These are phyloP conservation scores for Scenedesmus sp. DNA, from an alignment of 163 green algal species.

Conservation along the genomic window DNA sequence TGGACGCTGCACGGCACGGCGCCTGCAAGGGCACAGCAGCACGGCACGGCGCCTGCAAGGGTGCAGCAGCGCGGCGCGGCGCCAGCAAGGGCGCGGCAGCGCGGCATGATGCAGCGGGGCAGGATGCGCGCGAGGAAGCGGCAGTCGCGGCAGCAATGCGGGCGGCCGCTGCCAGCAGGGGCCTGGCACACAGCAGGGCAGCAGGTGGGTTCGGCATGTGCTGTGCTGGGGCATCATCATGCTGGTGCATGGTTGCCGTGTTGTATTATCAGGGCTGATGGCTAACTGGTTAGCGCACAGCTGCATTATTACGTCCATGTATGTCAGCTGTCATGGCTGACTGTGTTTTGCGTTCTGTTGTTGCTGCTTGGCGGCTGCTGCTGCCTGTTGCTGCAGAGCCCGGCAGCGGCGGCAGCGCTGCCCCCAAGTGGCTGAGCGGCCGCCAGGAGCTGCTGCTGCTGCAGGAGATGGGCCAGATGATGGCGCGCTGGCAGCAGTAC, in stretches of 20 bases:
- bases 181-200: not conserved
- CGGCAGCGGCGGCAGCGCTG: not conserved
- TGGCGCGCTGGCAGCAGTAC: slow-evolving; percentile 59
- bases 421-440: slow-evolving; percentile 26
- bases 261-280: not conserved
- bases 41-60: slow-evolving; percentile 5
- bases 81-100: slow-evolving; percentile 6
- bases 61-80: not conserved
- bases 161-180: not conserved
- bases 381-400: not conserved
- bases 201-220: not conserved
- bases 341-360: not conserved
- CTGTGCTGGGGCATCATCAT: not conserved
- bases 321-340: not conserved
- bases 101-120: not conserved
- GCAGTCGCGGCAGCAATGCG: slow-evolving; percentile 14
- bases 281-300: not conserved
- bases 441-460: slow-evolving; percentile 48
- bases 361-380: not conserved
- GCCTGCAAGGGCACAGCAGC: slow-evolving; percentile 16
- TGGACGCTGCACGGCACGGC: slow-evolving; percentile 51
- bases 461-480: slow-evolving; percentile 62
- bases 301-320: not conserved
- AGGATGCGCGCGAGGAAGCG: not conserved
- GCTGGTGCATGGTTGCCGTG: not conserved